Evolutionary conservation across 768 basidiomycete species (phyloP).

Genomic region (Boletus patriciae): DNA sequence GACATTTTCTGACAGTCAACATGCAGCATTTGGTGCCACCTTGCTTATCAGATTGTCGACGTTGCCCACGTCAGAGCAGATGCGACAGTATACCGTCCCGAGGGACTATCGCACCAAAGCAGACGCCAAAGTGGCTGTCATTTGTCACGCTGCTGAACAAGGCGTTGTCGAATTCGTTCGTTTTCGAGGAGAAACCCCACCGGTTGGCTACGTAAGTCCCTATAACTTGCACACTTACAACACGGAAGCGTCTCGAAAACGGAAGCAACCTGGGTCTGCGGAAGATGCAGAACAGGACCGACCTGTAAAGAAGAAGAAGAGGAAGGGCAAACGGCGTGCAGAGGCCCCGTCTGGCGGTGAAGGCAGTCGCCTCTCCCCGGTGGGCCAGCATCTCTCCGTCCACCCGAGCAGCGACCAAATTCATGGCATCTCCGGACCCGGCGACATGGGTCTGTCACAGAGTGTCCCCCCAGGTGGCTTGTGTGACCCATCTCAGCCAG

Average conservation of each 20-base stretch:
- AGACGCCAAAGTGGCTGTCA: slow-evolving; percentile 63
- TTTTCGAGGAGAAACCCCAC: slow-evolving; percentile 46
- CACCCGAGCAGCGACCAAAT: slow-evolving; percentile 13
- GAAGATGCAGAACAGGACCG: slow-evolving; percentile 18
- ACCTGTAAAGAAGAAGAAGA: slow-evolving; percentile 29
- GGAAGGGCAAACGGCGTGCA: slow-evolving; percentile 28
- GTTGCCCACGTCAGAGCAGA: slow-evolving; percentile 33
- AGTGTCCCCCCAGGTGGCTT: slow-evolving; percentile 6
- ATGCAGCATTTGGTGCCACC: slow-evolving; percentile 55
- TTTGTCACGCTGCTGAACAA: slow-evolving; percentile 50
- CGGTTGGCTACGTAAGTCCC: slow-evolving; percentile 42
- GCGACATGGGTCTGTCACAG: slow-evolving; percentile 20
- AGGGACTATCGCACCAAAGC: slow-evolving; percentile 54
- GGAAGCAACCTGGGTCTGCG: slow-evolving; percentile 34
- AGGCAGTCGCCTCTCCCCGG: background rate
- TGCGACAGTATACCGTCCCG: slow-evolving; percentile 46
- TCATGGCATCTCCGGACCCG: slow-evolving; percentile 19
- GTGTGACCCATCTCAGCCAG: slow-evolving; percentile 21
- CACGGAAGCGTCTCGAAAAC: slow-evolving; percentile 34
- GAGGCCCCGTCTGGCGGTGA: slow-evolving; percentile 17
- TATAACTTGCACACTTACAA: slow-evolving; percentile 32
- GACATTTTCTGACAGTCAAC: background rate
- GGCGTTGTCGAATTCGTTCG: slow-evolving; percentile 61
- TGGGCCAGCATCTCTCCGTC: background rate
- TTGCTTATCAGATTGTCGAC: slow-evolving; percentile 44